Base-by-base conservation (phyloP, 305 asterid species). In the Fraxinus paxiana region DNA sequence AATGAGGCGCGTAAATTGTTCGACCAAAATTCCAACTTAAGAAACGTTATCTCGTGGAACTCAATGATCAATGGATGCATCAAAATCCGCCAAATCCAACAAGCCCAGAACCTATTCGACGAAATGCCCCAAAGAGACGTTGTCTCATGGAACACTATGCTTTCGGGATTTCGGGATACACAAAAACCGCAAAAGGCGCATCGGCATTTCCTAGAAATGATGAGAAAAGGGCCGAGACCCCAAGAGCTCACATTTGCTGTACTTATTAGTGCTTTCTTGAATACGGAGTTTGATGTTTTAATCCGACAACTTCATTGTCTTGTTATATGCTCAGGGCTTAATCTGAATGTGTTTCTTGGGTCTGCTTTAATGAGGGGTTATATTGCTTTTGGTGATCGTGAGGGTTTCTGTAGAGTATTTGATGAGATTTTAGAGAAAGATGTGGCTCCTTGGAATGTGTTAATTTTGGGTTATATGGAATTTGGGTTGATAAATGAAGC, bases 341-440 rank as follows among this genome's bases (percentile, higher is more conserved):
- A 84, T 84, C 86, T 91, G 59, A 89, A 92, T 83, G 81, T 77
- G 15, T 89, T 87, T 81, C 88, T 94, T 9, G 98, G 96, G 31
- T 94, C 97, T 80, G 92, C 97, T 56, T 83, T 94, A 74, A 92
- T 92, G 96, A 89, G 97, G 83, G 97, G 94, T 43, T 94, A 92
- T 83, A 46, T 90, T 37, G 92, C 88, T 65, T 86, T 94, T 74
- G 80, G 88, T 5, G 89, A 88, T 73, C 81, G 83, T 0, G 8
- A 38, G 33, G 80, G 92, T n/a, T 85, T 90, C 15, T n/a, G 84
- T 41, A 76, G 83, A 51, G 96, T 94, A 83, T 94, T 90, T 76
- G 86, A 92, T 79, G 97, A 94, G 87, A 91, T 93, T 75, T 63
- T 70, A 54, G 91, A 80, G 78, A 90, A 87, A 86, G 94, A 90